Evolutionary conservation across 192 early-diverging fungal genomes (phyloP).

Genomic region (Podila minutissima): DNA sequence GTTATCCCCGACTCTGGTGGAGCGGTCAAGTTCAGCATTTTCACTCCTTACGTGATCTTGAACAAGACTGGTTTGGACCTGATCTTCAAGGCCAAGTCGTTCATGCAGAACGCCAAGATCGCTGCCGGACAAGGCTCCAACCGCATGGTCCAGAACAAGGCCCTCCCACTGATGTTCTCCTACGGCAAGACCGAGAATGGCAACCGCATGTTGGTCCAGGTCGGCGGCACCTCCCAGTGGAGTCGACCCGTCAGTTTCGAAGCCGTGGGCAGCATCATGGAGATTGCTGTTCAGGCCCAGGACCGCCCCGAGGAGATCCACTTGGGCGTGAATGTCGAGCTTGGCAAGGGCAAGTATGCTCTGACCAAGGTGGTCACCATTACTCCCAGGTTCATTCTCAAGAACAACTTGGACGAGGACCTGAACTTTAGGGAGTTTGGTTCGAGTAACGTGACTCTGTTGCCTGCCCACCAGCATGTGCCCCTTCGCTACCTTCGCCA

Average conservation of each 20-base stretch:
- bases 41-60: conserved; percentile 91
- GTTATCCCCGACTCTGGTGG: conserved; percentile 74
- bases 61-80: conserved; percentile 91
- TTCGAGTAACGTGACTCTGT: conserved; percentile 54
- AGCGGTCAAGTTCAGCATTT: conserved; percentile 87
- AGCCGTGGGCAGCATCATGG: conserved; percentile 88
- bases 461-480: conserved; percentile 63
- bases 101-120: conserved; percentile 78
- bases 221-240: conserved; percentile 56
- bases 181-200: conserved; percentile 87
- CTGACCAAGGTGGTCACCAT: conserved; percentile 91
- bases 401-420: conserved; percentile 79
- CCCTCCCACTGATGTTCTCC: conserved; percentile 91
- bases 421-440: conserved; percentile 80
- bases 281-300: conserved; percentile 73
- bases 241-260: conserved; percentile 91
- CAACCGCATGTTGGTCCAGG: conserved; percentile 83
- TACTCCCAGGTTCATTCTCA: conserved; percentile 88
- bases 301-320: conserved; percentile 69
- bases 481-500: conserved; percentile 78
- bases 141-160: conserved; percentile 50
- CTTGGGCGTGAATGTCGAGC: conserved; percentile 85
- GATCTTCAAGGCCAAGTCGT: conserved; percentile 79
- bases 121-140: conserved; percentile 73
- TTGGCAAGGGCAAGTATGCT: conserved; percentile 88